Conservation (phyloP, 495 filamentous ascomycete genomes). For the Podospora pseudopauciseta region DNA sequence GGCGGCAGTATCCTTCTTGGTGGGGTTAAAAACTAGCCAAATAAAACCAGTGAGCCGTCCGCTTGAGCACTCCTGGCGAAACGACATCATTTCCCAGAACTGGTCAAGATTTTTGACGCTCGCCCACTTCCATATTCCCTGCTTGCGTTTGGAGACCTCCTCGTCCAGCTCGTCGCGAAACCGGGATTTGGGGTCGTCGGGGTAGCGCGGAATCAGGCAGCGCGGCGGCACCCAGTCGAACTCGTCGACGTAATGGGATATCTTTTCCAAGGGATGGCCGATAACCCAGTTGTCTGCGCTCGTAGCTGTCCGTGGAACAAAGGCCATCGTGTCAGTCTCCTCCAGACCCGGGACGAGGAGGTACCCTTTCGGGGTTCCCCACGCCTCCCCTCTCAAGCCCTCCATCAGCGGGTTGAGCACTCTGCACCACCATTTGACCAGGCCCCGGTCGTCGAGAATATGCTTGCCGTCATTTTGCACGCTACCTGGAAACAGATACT, state of each 20-base stretch:
- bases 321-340: constrained; percentile 67
- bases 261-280: constrained; percentile 52
- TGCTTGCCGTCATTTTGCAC: constrained; percentile 82
- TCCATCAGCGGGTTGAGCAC: constrained; percentile 73
- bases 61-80: constrained; percentile 89
- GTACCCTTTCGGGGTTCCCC: constrained; percentile 60
- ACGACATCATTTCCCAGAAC: constrained; percentile 99
- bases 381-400: constrained; percentile 28
- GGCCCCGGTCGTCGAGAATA: constrained; percentile 81
- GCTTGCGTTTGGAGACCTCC: constrained; percentile 43
- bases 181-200: constrained; percentile 92
- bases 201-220: constrained; percentile 84
- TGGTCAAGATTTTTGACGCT: constrained; percentile 77
- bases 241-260: constrained; percentile 64
- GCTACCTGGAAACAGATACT: constrained; percentile 93
- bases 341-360: constrained; percentile 85
- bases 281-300: constrained; percentile 49
- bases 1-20: not conserved
- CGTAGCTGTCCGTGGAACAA: constrained; percentile 41
- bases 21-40: constrained; percentile 77
- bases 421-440: constrained; percentile 94
- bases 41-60: constrained; percentile 89
- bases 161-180: constrained; percentile 88
- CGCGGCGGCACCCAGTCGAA: constrained; percentile 63
- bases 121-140: constrained; percentile 66